Evolutionary conservation across 2,329 filamentous ascomycete species (phyloP), one percentile per base, ranked within the genome.

Genomic region (Cladosporium sp.): DNA sequence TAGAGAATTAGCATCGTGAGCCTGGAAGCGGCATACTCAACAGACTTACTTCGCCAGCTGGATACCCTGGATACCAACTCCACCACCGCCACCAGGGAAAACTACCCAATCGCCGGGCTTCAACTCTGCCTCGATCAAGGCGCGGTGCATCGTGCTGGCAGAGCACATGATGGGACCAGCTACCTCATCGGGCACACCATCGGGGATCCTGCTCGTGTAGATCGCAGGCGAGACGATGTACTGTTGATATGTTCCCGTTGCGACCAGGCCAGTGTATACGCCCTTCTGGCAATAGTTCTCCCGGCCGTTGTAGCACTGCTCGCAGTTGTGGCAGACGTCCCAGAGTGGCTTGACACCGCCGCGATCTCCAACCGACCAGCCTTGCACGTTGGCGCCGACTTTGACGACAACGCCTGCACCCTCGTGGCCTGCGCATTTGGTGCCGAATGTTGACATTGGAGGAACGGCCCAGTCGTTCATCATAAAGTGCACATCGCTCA

Each of bases 161-260:
- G 78, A 81, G 75, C 86, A 88, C 84, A 88, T 87, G 66, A 88
- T 82, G 0, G 86, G 86, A 0, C 82, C 86, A 2, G 85, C 86
- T n/a, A 85, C 70, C 67, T 83, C 81, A 67, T 86, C 85, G 0
- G 77, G 74, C 0, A 88, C 81, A 0, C 81, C 84, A 37, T 87
- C 83, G 0, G 85, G 86, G 65, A 88, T 86, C 23, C 80, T 78
- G 0, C 80, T 80, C 0, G 84, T 84, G 69, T 86, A 86, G 46
- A 79, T 79, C 16, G 84, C 85, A 0, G 86, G 85, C 1, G 81
- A 83, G 14, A 81, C 78, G 46, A 88, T 76, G 72, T 88, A 89
- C 72, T 88, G 84, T 74, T 86, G 83, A 72, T 87, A 88, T 0
- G 84, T 84, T 1, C 85, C 77, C 44, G 77, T 77, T 58, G 67